Evolutionary conservation across 73 alveolate genomes (phyloP), one percentile per base, ranked within the genome.

Genomic region (Paramecium octaurelia): DNA sequence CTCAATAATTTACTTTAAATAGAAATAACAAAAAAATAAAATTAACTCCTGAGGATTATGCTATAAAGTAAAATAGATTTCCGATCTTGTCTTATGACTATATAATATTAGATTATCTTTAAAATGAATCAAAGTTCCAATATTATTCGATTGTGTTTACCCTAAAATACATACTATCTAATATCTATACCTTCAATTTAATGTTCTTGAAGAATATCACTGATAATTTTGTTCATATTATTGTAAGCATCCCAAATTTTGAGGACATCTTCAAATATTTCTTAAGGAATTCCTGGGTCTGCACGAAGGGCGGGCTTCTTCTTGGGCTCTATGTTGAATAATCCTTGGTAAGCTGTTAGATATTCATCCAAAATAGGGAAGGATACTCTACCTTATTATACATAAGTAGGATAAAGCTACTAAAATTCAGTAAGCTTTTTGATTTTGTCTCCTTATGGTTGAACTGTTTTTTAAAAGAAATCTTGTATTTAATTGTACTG

Each of bases 161-260:
- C 23, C 42, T 64, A 34, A 2, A 64, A 14, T 20, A 4, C 14
- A 27, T 64, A 64, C 1, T 8, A 1, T 4, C 12, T 14, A 27
- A 12, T 5, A 11, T 64, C 31, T 27, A 3, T 64, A 31, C 84
- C 16, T 35, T 38, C 34, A 4, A 29, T 75, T 75, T 42, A 38
- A 9, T 42, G 40, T 75, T 44, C 88, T 21, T 36, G 24, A 16
- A 75, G 88, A 14, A 75, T 34, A 35, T 75, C 88, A 36, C 88
- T 75, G 1, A 75, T 20, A 35, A 75, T 75, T 42, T 75, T 75
- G 20, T 75, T 24, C 57, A 35, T 35, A 18, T 75, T 75, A 75
- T 75, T 75, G 69, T 75, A 75, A 21, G 88, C n/a, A 42, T 75
- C 88, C 88, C 88, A 75, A 14, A 75, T 75, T 35, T 38, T 29